These are phyloP conservation scores for Agapanthus africanus DNA, from an alignment of 106 monocot species.

Conservation along the genomic window DNA sequence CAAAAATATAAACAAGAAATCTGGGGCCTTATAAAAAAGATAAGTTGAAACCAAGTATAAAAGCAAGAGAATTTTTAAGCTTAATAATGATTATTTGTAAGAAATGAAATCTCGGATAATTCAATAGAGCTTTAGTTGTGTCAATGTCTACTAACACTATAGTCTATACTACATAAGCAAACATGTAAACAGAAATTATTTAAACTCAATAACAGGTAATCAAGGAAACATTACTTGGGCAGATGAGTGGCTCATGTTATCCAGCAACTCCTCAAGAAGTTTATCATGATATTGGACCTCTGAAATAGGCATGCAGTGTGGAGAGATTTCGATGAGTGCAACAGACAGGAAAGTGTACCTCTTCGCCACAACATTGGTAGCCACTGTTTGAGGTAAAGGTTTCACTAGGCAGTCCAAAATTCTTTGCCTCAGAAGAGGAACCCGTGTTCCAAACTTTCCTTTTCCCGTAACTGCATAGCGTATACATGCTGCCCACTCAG, in stretches of 20 bases:
- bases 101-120: too few relatives aligned
- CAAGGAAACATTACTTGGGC: conserved; percentile 64
- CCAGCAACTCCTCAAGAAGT: conserved; percentile 63
- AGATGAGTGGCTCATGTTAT: conserved; percentile 88
- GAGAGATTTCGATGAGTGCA: conserved; percentile 73
- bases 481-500: conserved; percentile 97
- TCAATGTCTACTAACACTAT: neutral
- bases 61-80: too few relatives aligned
- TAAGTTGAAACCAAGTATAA: neutral
- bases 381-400: conserved; percentile 43
- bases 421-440: conserved; percentile 64
- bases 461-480: conserved; percentile 96
- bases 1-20: neutral
- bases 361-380: conserved; percentile 77
- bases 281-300: conserved; percentile 65
- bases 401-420: conserved; percentile 72
- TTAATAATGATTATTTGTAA: too few relatives aligned
- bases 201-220: neutral
- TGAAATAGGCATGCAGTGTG: conserved; percentile 48
- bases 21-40: neutral
- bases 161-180: neutral
- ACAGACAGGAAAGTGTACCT: conserved; percentile 72
- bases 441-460: conserved; percentile 73
- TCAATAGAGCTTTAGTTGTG: conserved; percentile 1
- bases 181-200: neutral